Evolutionary conservation across 2,329 filamentous ascomycete species (phyloP).

Genomic region (Hypoxylon sp.): DNA sequence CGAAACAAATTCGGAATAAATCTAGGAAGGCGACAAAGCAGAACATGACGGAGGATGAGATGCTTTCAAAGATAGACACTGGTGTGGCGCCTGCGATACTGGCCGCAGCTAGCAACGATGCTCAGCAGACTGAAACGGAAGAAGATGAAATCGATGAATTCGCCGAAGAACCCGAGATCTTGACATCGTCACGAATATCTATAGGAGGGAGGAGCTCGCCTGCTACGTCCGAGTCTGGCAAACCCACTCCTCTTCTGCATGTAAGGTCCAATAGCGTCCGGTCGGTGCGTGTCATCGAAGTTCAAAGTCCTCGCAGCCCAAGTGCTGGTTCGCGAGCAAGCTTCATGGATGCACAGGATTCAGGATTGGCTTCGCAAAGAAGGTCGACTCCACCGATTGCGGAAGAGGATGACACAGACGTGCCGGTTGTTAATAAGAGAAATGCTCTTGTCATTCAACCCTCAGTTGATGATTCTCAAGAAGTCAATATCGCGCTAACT

Average conservation of each 20-base stretch:
- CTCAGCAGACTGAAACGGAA: slow-evolving; percentile 38
- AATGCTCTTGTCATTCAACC: slow-evolving; percentile 34
- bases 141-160: slow-evolving; percentile 67
- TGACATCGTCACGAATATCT: slow-evolving; percentile 71
- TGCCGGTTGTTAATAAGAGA: slow-evolving; percentile 39
- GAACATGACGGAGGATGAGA: slow-evolving; percentile 18
- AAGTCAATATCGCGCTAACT: slow-evolving; percentile 26
- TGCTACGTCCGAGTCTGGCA: slow-evolving; percentile 63
- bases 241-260: slow-evolving; percentile 58
- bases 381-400: slow-evolving; percentile 60
- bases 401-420: slow-evolving; percentile 56
- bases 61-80: slow-evolving; percentile 37
- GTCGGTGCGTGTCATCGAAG: slow-evolving; percentile 72
- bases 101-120: slow-evolving; percentile 29
- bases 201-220: slow-evolving; percentile 67
- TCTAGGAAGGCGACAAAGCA: neutral
- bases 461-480: slow-evolving; percentile 34
- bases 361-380: slow-evolving; percentile 49
- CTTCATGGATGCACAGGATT: slow-evolving; percentile 64
- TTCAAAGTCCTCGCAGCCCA: slow-evolving; percentile 67
- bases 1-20: slow-evolving; percentile 1
- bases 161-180: slow-evolving; percentile 71
- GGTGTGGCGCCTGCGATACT: slow-evolving; percentile 35
- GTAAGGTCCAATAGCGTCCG: slow-evolving; percentile 66
- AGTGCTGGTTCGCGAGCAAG: slow-evolving; percentile 63